A percentile compares a stretch with the other conserved stretches of the same genome.
Conservation (phyloP, 768 basidiomycete genomes). For the Lentinula sp. region DNA sequence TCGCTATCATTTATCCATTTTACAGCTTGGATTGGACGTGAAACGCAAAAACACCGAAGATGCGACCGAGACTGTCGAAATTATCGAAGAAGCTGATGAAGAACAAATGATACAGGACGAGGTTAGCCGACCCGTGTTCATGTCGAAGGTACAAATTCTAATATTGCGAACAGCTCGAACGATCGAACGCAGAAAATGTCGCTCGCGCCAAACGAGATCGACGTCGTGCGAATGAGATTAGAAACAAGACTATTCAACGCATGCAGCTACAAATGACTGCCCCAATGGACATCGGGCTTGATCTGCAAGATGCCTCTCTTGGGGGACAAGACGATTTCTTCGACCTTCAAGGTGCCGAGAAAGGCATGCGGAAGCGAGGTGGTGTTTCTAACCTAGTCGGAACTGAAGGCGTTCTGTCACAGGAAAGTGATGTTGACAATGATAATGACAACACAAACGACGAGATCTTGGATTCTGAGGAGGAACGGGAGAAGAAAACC, state of each 20-base stretch:
- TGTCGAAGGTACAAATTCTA: background rate
- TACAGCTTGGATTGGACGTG: conserved; percentile 76
- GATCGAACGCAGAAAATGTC: conserved; percentile 70
- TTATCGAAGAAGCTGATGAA: conserved; percentile 71
- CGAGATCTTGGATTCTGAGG: conserved; percentile 52
- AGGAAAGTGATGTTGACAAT: conserved; percentile 30
- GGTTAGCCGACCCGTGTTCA: conserved; percentile 34
- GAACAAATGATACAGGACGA: conserved; percentile 88
- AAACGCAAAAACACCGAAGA: conserved; percentile 73
- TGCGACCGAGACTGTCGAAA: conserved; percentile 62
- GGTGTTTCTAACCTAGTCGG: conserved; percentile 31
- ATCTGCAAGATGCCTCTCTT: conserved; percentile 71
- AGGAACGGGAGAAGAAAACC: conserved; percentile 62
- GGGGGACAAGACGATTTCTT: conserved; percentile 87
- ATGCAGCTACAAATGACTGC: conserved; percentile 98
- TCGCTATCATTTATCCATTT: background rate
- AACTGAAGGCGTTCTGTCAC: conserved; percentile 38
- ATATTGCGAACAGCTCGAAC: conserved; percentile 58
- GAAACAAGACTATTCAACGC: conserved; percentile 81
- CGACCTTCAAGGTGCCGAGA: conserved; percentile 65
- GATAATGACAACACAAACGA: conserved; percentile 19
- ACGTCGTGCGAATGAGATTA: conserved; percentile 83
- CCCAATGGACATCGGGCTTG: conserved; percentile 92
- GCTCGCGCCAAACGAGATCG: conserved; percentile 75
- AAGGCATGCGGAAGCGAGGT: conserved; percentile 29